Evolutionary conservation across 2,329 filamentous ascomycete genomes (phyloP), one percentile per base, ranked within the genome.

Genomic region (Penicillium sp.): DNA sequence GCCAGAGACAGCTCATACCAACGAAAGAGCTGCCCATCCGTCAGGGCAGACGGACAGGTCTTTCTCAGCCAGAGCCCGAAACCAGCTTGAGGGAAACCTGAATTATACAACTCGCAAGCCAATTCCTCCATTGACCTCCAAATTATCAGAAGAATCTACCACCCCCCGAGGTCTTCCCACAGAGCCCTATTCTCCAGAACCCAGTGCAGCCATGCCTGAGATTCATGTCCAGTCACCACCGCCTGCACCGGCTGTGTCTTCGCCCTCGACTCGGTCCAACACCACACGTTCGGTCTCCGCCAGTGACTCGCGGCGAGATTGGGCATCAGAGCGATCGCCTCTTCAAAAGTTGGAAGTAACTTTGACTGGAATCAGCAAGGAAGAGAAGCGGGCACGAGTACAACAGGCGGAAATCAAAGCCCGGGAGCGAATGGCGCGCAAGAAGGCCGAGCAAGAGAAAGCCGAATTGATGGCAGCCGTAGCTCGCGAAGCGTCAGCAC

Each of bases 321-420:
- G 90, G 76, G 90, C 93, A 69, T 83, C 88, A 57, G 89, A 95
- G 72, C 86, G 90, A 68, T 97, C 93, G 62, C 94, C 95, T 52
- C 82, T 99, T 52, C 93, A 99, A 75, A 94, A 89, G 79, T 84
- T 99, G 65, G 93, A 99, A 79, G 86, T 90, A 70, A 94, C 91
- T 68, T 83, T 97, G 69, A 89, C 89, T 74, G 92, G 90, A 76
- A 93, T 97, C 75, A 96, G 90, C 73, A 97, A 97, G 74, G 93
- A 97, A 77, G 93, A 97, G 76, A 95, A 96, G 75, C 85, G 93
- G 63, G 91, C 92, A 9, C 84, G 91, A 47, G 86, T 93, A 5
- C 85, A 92, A 71, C 89, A 93, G 67, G 91, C 91, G 6, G 93
- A 97, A 73, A 82, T 86, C 65, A 84, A 85, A 43, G 84, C 88